Base-by-base conservation (phyloP, 345 rosid genomes). In the Populus alba region DNA sequence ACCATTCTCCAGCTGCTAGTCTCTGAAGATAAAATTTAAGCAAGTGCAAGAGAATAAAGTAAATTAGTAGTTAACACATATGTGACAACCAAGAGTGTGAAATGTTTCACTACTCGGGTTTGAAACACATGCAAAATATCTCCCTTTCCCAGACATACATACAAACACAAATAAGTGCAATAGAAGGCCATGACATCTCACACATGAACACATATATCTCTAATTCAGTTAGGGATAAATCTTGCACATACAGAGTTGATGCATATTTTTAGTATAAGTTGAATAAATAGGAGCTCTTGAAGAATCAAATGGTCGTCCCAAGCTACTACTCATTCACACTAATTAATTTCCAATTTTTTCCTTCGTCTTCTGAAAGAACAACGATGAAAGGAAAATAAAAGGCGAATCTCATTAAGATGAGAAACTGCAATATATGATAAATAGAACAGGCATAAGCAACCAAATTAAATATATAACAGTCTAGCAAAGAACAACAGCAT, bases 1-100 rank as follows among this genome's bases (percentile, higher is more conserved):
- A 95, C 98, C 99, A 95, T 86, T 95, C 99, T 71, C 99, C 99
- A 80, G 92, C 90, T 7, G 99, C 98, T 81, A 95, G 83, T 81
- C 99, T 86, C 98, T 95, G 87, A 82, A 23, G 61, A 59, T 22
- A 73, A 29, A 25, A 45, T 79, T 59, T 33, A 70, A 79, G 55
- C 53, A 70, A 4, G 31, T 5, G 47, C 45, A 27, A 12, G 39
- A 66, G 11, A 66, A 33, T 66, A 66, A 66, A 70, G 33, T 11
- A 22, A 8, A 43, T n/a, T 25, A 39, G 47, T n/a, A 70, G 8
- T 15, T 18, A 16, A 38, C 51, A 68, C 29, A 68, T 22, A 39
- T 11, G 22, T 39, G 15, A 59, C 65, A 23, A 9, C 65, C 65
- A 59, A n/a, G 23, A 59, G 27, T 59, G 25, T 12, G 25, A 23